Conservation (phyloP, 2,329 filamentous ascomycete species). For the Leptodontidium sp. region DNA sequence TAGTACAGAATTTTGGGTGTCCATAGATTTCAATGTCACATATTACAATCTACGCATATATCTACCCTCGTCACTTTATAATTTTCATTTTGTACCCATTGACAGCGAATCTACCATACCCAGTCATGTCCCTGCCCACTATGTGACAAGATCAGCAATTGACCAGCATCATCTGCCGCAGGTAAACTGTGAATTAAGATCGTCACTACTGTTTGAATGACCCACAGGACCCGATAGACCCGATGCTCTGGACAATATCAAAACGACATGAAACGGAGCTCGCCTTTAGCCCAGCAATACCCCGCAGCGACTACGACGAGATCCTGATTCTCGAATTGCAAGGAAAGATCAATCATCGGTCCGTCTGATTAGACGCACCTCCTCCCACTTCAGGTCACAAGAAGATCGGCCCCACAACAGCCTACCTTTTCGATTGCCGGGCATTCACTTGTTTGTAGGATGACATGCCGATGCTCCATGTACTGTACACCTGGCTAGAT, state of each 20-base stretch:
- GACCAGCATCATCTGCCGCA: background rate
- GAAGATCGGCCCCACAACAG: background rate
- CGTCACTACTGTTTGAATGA: background rate
- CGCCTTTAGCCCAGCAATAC: background rate
- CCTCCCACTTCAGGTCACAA: constrained; percentile 1
- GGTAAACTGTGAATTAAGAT: background rate
- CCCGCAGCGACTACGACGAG: background rate
- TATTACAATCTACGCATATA: constrained; percentile 34
- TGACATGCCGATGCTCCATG: constrained; percentile 30
- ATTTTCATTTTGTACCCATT: too few relatives aligned
- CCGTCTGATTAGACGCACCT: background rate
- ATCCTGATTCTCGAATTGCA: background rate
- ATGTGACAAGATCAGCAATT: background rate
- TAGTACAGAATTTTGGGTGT: constrained; percentile 31
- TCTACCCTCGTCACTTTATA: constrained; percentile 5
- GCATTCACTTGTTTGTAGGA: constrained; percentile 10
- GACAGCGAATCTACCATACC: background rate
- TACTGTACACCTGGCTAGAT: constrained; percentile 6
- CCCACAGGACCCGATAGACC: background rate
- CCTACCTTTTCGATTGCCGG: constrained; percentile 26
- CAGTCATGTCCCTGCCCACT: background rate
- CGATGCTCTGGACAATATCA: background rate
- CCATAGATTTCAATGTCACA: constrained; percentile 41
- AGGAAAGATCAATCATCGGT: constrained; percentile 11
- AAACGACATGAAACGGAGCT: background rate